Base-by-base conservation (phyloP, 2,329 filamentous ascomycete genomes). In the Fusarium sp. region DNA sequence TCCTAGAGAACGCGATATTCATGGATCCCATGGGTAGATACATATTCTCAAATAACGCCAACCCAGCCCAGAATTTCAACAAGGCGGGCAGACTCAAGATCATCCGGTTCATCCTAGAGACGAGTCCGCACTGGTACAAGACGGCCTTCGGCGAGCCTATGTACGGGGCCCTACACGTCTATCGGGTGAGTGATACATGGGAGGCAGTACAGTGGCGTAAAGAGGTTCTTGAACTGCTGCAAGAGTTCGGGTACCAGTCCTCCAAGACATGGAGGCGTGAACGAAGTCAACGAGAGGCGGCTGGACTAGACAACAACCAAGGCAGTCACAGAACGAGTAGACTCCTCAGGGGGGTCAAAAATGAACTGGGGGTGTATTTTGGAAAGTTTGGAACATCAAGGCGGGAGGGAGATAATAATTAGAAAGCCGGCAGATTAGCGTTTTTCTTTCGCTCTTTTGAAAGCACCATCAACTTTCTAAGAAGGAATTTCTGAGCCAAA, bases 321-420 rank as follows among this genome's bases (percentile, higher is more conserved):
- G 11, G 3, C n/a, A 14, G n/a, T 22, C 40, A 22, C 3, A 5
- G 7, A 0, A 14, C 2, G 20, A 14, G 0, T 22, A 0, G 40
- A 0, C 20, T 14, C 20, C 6, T 22, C 3, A 5, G 20, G 6
- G 20, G 11, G 40, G 1, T 44, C 20, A 22, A 22, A 20, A 22
- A 22, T 22, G n/a, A 22, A 14, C 3, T 42, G 2, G 20, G 11
- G 22, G 6, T 2, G 1, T 44, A 22, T 22, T 24, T 24, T 24
- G 24, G 24, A 3, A 24, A 24, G 5, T 24, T 24, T 24, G 24
- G 24, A 24, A 24, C 24, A 24, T 24, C 24, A 5, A 24, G 24
- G 24, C 5, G 24, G 5, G 24, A 24, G 24, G 3, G 24, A 24
- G 24, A 24, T 24, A 24, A 5, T 24, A 24, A 24, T 24, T 24